Evolutionary conservation across 352 stramenopile genomes (phyloP).

Genomic region (Pythium insidiosum): DNA sequence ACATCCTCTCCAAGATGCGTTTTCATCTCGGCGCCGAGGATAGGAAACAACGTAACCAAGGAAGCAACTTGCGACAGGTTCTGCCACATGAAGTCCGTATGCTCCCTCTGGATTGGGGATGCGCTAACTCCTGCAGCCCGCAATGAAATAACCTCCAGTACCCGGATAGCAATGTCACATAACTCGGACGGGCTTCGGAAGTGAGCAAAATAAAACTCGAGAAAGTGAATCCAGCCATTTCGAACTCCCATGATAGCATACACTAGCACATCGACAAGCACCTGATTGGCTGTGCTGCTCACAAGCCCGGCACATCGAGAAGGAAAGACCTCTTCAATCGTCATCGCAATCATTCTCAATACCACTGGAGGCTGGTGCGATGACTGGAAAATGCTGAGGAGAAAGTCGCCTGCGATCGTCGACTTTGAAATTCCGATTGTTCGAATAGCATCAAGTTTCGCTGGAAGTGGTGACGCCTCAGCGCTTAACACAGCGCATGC

Average conservation of each 20-base stretch:
- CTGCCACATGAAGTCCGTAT: slow-evolving; percentile 50
- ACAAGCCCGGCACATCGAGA: slow-evolving; percentile 34
- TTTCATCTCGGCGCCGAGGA: background rate
- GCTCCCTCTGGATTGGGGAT: slow-evolving; percentile 2
- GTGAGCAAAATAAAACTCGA: slow-evolving; percentile 73
- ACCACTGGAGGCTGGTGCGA: slow-evolving; percentile 25
- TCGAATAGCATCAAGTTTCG: slow-evolving; percentile 51
- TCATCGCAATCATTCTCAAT: slow-evolving; percentile 37
- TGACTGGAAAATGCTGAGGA: slow-evolving; percentile 48
- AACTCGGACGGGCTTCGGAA: slow-evolving; percentile 31
- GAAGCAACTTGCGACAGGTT: slow-evolving; percentile 73
- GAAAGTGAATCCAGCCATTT: slow-evolving; percentile 76
- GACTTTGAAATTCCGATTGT: slow-evolving; percentile 35
- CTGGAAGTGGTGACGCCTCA: slow-evolving; percentile 23
- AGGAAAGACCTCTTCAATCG: slow-evolving; percentile 43
- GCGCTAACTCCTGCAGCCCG: no score
- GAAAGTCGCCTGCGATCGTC: slow-evolving; percentile 38
- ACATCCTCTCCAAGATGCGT: slow-evolving; percentile 10
- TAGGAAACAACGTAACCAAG: slow-evolving; percentile 20
- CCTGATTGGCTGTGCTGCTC: slow-evolving; percentile 36
- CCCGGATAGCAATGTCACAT: slow-evolving; percentile 22
- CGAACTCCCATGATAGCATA: slow-evolving; percentile 66
- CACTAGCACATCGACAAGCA: slow-evolving; percentile 58
- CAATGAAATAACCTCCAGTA: no score
- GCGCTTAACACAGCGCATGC: slow-evolving; percentile 47